phyloP scores from a whole-genome alignment of 2,329 filamentous ascomycete genomes.

The Colletotrichum phormii region DNA sequence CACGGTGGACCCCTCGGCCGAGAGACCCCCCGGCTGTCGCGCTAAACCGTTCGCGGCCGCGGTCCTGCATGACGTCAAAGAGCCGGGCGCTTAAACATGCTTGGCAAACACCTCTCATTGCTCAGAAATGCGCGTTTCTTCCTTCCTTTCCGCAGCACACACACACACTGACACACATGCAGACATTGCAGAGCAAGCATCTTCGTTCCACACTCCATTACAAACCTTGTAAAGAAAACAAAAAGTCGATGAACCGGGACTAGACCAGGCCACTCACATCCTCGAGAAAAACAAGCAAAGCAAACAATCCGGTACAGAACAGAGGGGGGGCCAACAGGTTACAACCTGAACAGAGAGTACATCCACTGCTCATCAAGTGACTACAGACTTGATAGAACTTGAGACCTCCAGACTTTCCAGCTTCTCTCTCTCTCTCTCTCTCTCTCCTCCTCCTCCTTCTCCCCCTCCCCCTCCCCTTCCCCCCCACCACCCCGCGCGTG shows the following conservation, averaged over 20 bases:
- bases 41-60: conserved; percentile 22
- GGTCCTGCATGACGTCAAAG: conserved; percentile 33
- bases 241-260: not conserved
- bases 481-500: not conserved
- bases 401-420: not conserved
- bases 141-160: conserved; percentile 11
- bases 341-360: not conserved
- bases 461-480: too few relatives aligned
- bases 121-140: conserved; percentile 24
- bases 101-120: conserved; percentile 21
- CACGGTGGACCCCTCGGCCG: conserved; percentile 18
- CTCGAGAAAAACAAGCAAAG: not conserved
- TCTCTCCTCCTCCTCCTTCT: too few relatives aligned
- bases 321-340: not conserved
- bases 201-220: not conserved
- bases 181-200: not conserved
- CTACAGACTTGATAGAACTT: not conserved
- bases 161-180: too few relatives aligned
- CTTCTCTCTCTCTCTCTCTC: too few relatives aligned
- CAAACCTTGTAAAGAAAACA: not conserved
- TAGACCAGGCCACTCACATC: not conserved
- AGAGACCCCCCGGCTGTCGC: conserved; percentile 18
- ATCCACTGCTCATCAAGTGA: not conserved
- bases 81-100: conserved; percentile 34
- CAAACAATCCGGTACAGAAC: not conserved